A percentile compares a stretch with the other conserved stretches of the same genome.
phyloP scores from a whole-genome alignment of 163 green algal species.

The Scenedesmus sp. region DNA sequence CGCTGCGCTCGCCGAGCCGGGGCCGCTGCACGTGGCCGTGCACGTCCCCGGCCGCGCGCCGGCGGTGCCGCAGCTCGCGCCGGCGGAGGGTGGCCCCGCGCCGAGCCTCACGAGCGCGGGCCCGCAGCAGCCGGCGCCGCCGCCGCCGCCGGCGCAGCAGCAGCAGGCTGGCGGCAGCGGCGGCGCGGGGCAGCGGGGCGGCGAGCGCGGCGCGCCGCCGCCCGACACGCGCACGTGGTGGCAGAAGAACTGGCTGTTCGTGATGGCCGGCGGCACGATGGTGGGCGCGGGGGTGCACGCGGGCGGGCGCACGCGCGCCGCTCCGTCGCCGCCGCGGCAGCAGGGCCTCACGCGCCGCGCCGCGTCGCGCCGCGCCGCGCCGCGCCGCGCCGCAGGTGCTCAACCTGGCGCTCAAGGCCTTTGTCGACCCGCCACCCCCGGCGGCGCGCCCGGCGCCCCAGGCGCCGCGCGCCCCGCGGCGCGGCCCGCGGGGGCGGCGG shows the following conservation, averaged over 20 bases:
- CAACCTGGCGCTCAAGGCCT: constrained; percentile 16
- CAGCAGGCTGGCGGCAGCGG: not conserved
- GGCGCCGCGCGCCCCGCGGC: too few species aligned
- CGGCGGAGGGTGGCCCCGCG: not conserved
- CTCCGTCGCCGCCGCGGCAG: not conserved
- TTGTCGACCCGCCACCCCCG: not conserved
- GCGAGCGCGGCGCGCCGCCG: not conserved
- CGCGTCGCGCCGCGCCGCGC: too few species aligned
- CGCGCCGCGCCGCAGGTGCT: too few species aligned
- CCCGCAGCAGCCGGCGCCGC: not conserved
- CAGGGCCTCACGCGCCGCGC: too few species aligned
- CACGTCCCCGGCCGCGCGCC: not conserved
- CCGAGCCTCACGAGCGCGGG: not conserved
- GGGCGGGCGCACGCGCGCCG: too few species aligned
- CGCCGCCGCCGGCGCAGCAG: constrained; percentile 8
- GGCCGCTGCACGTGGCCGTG: not conserved
- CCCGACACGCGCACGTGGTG: constrained; percentile 27
- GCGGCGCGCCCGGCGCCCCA: not conserved
- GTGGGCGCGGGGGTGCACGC: not conserved
- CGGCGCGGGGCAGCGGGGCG: not conserved
- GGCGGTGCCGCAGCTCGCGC: not conserved
- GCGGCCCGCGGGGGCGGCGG: too few species aligned
- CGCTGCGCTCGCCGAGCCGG: not conserved
- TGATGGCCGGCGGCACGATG: constrained; percentile 29
- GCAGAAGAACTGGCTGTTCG: constrained; percentile 46